phyloP scores from a whole-genome alignment of 1,284 basidiomycete species.

The Ustilago lituana region DNA sequence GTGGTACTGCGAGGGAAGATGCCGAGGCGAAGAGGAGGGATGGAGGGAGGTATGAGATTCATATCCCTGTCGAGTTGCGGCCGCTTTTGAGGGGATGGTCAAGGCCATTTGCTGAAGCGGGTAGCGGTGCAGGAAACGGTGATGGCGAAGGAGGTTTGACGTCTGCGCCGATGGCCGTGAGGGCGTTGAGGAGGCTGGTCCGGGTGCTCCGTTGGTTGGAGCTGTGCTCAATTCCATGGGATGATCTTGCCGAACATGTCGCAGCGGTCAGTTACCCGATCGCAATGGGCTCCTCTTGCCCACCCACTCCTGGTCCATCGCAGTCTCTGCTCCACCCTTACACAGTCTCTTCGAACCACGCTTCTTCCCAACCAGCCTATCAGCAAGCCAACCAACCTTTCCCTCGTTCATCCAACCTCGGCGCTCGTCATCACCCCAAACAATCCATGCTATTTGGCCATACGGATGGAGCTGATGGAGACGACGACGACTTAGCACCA shows the following conservation, averaged over 20 bases:
- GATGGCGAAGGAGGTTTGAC: neutral
- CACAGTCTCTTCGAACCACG: slow-evolving; percentile 31
- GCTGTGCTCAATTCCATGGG: slow-evolving; percentile 26
- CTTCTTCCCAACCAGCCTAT: neutral
- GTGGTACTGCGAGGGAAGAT: neutral
- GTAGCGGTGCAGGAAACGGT: neutral
- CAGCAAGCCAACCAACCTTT: neutral
- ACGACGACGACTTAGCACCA: slow-evolving; percentile 1
- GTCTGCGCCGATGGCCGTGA: slow-evolving; percentile 3
- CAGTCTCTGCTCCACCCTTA: slow-evolving; percentile 32
- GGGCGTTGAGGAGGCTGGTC: slow-evolving; percentile 16
- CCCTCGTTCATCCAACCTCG: neutral
- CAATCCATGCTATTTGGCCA: neutral
- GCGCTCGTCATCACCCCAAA: slow-evolving; percentile 1
- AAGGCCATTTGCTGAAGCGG: slow-evolving; percentile 8
- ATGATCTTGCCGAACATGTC: slow-evolving; percentile 40
- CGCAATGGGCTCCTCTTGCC: slow-evolving; percentile 20
- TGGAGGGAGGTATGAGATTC: slow-evolving; percentile 21
- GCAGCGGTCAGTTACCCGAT: slow-evolving; percentile 34
- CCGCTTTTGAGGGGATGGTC: slow-evolving; percentile 30
- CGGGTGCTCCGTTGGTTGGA: slow-evolving; percentile 29
- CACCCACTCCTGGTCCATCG: slow-evolving; percentile 28
- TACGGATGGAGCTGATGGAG: neutral
- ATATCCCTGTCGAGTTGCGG: slow-evolving; percentile 21
- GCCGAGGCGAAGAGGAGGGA: neutral